Evolutionary conservation across 768 basidiomycete species (phyloP).

Genomic region (Fomitopsis serialis): DNA sequence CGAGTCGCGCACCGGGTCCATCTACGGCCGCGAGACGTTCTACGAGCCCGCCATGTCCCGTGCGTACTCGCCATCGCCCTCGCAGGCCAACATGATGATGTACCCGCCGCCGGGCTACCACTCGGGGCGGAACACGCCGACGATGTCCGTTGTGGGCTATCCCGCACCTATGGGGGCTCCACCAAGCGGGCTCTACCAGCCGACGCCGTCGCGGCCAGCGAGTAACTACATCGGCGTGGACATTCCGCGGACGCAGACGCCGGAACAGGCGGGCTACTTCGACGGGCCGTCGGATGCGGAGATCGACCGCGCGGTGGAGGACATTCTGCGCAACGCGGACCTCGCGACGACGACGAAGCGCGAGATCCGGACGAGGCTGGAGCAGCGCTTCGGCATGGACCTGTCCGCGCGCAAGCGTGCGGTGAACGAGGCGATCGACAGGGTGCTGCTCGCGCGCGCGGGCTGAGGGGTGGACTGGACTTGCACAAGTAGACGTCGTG

Average conservation of each 20-base stretch:
- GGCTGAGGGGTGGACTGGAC: neutral
- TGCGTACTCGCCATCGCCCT: slow-evolving; percentile 68
- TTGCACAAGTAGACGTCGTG: neutral
- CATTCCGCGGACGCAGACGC: slow-evolving; percentile 48
- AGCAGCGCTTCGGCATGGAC: slow-evolving; percentile 77
- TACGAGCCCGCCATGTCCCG: slow-evolving; percentile 64
- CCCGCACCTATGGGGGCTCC: neutral
- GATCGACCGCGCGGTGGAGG: slow-evolving; percentile 69
- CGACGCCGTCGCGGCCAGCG: slow-evolving; percentile 61
- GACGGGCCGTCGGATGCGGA: slow-evolving; percentile 61
- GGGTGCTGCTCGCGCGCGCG: slow-evolving; percentile 52
- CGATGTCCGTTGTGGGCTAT: slow-evolving; percentile 12
- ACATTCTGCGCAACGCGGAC: slow-evolving; percentile 73
- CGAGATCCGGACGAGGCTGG: slow-evolving; percentile 78
- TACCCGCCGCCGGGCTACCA: slow-evolving; percentile 64
- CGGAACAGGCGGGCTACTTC: slow-evolving; percentile 44
- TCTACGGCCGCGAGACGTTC: slow-evolving; percentile 84
- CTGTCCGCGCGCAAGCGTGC: slow-evolving; percentile 62
- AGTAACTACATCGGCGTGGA: slow-evolving; percentile 77
- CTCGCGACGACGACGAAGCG: slow-evolving; percentile 91
- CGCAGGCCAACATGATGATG: slow-evolving; percentile 49
- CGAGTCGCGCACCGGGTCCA: slow-evolving; percentile 71
- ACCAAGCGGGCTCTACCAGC: slow-evolving; percentile 43
- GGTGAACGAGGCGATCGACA: slow-evolving; percentile 78
- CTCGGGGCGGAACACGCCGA: slow-evolving; percentile 69